Percentiles rank a stretch among this genome's conserved stretches.
phyloP scores from a whole-genome alignment of 148 eudicot species.

The Oxyria digyna region DNA sequence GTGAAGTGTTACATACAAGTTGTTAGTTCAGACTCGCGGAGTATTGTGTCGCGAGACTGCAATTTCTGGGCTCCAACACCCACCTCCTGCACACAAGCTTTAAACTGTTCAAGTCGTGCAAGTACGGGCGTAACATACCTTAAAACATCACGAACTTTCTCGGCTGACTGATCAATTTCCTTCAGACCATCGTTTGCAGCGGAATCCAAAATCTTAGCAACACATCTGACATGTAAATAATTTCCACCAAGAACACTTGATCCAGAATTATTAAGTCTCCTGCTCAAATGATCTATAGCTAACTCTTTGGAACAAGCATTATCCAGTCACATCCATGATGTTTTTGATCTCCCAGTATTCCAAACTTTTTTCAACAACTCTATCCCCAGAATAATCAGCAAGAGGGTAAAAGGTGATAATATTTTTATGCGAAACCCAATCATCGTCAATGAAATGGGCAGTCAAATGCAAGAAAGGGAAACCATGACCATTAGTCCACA shows the following conservation, averaged over 20 bases:
- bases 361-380: conserved; percentile 5
- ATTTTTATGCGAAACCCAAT: conserved; percentile 4
- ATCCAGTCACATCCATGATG: conserved; percentile 9
- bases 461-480: background rate
- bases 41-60: too few species aligned
- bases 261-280: background rate
- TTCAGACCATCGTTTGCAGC: conserved; percentile 4
- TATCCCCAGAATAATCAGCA: conserved; percentile 4
- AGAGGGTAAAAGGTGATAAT: background rate
- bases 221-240: background rate
- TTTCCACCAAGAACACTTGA: background rate
- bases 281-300: conserved; percentile 2
- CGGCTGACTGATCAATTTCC: background rate
- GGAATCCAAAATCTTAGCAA: background rate
- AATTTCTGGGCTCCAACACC: too few species aligned
- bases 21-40: too few species aligned
- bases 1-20: too few species aligned
- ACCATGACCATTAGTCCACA: background rate
- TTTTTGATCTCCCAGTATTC: conserved; percentile 6
- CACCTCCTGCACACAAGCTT: conserved; percentile 1
- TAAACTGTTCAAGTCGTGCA: background rate
- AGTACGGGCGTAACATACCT: background rate
- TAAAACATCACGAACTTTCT: background rate
- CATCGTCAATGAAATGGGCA: conserved; percentile 6
- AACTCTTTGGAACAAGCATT: conserved; percentile 7